Evolutionary conservation across 495 filamentous ascomycete genomes (phyloP), one percentile per base, ranked within the genome.

Genomic region (Evansstolkia leycettana): DNA sequence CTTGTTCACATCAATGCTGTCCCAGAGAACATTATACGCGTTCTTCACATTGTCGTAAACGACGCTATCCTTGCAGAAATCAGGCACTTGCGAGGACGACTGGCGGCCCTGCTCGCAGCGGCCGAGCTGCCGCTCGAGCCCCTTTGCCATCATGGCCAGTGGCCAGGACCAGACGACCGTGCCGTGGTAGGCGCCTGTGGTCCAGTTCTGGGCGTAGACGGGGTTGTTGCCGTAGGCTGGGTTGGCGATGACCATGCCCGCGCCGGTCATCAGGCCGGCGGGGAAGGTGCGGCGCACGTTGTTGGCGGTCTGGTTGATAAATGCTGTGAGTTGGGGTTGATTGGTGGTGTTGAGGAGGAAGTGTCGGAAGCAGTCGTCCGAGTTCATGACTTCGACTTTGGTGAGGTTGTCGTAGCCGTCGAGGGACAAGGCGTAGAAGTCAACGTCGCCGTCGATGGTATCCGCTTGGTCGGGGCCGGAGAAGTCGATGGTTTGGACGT

Each of bases 111-210:
- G 10, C 3, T 55, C 45, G 45, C 71, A 75, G 27, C 69, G 58
- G 3, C 36, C 69, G 24, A 65, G 50, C 36, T 66, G 65, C 16
- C 47, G 46, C 37, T 67, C 61, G 7, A 81, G 47, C 0, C 76
- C 76, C 15, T 57, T 59, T 0, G 66, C 75, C 70, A 77, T 76
- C 73, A 80, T 78, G 3, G 74, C 70, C 17, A 78, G 55, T 25
- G 66, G 76, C 73, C 75, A 81, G 36, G 63, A 61, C 75, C 76
- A 80, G 6, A 81, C 61, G 0, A 81, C 76, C 0, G 75, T 76
- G 0, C 76, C 76, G 40, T 81, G 76, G 38, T 80, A 81, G 0
- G 70, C 71, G 19, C 56, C 55, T 5, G 59, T 70, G 0, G 70
- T 73, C 37, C 60, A 81, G 37, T 75, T 74, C 3, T 42, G 51